Evolutionary conservation across 371 early-diverging fungal species (phyloP).

Genomic region (Rhizopus arrhizus): DNA sequence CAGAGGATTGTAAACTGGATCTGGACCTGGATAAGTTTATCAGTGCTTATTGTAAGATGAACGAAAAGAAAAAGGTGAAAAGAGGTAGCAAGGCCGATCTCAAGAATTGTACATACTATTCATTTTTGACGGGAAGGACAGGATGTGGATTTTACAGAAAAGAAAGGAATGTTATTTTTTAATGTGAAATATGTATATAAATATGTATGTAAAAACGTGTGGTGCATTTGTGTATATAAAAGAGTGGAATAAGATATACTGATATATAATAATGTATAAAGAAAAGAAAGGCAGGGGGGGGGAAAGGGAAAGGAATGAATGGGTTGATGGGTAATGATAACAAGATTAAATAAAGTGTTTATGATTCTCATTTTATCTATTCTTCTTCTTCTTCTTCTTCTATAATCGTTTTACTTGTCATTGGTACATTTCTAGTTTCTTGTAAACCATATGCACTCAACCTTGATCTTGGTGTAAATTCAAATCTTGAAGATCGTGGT

Average conservation of each 20-base stretch:
- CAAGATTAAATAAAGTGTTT: not conserved
- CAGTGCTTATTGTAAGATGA: not conserved
- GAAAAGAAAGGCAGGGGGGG: too few relatives aligned
- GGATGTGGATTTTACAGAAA: too few relatives aligned
- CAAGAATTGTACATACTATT: not conserved
- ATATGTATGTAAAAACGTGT: too few relatives aligned
- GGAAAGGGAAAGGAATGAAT: not conserved
- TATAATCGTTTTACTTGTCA: conserved; percentile 62
- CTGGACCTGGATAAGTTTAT: conserved; percentile 8
- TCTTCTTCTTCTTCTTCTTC: conserved; percentile 79
- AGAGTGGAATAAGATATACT: not conserved
- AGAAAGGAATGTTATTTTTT: too few relatives aligned
- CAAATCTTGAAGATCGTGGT: conserved; percentile 23
- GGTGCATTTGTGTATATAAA: not conserved
- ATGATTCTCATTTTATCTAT: not conserved
- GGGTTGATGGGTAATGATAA: not conserved
- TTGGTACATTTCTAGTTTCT: conserved; percentile 35
- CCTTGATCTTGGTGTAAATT: conserved; percentile 43
- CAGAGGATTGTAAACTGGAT: conserved; percentile 12
- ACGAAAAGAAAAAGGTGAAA: not conserved
- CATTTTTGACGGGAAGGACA: too few relatives aligned
- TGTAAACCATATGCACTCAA: conserved; percentile 44
- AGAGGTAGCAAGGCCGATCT: not conserved
- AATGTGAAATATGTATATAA: too few relatives aligned
- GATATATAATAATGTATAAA: too few relatives aligned